Evolutionary conservation across 2,329 filamentous ascomycete species (phyloP).

Genomic region (Sporothrix schenckii): DNA sequence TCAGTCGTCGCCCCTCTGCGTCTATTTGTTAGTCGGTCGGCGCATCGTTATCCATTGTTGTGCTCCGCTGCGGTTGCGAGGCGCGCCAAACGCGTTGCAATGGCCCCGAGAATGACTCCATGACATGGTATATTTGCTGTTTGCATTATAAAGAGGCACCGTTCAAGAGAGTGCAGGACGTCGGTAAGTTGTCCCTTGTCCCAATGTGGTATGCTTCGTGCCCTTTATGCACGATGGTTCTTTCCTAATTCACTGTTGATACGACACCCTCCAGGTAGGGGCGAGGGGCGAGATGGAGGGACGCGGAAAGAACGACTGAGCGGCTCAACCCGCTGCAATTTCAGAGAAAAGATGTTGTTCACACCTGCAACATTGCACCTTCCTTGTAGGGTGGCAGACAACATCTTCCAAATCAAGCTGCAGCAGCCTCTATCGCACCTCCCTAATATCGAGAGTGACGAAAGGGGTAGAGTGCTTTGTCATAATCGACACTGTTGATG

Average conservation of each 20-base stretch:
- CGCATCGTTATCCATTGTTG: not conserved
- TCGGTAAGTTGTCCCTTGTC: not conserved
- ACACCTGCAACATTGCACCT: not conserved
- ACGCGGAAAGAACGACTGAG: constrained; percentile 3
- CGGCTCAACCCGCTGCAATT: not conserved
- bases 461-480: constrained; percentile 1
- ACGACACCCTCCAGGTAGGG: not conserved
- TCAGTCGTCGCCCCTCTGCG: not conserved
- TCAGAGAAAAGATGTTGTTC: not conserved
- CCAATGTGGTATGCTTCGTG: not conserved
- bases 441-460: not conserved
- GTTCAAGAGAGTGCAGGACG: not conserved
- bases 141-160: not conserved
- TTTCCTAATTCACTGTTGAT: not conserved
- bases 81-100: constrained; percentile 14
- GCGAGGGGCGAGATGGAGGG: not conserved
- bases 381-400: not conserved
- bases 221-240: not conserved
- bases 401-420: not conserved
- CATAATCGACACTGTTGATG: not conserved
- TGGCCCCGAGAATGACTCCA: not conserved
- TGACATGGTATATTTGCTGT: not conserved
- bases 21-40: constrained; percentile 2
- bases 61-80: constrained; percentile 5
- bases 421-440: not conserved